Conservation (phyloP, 345 rosid genomes). For the Carallia pectinifolia region DNA sequence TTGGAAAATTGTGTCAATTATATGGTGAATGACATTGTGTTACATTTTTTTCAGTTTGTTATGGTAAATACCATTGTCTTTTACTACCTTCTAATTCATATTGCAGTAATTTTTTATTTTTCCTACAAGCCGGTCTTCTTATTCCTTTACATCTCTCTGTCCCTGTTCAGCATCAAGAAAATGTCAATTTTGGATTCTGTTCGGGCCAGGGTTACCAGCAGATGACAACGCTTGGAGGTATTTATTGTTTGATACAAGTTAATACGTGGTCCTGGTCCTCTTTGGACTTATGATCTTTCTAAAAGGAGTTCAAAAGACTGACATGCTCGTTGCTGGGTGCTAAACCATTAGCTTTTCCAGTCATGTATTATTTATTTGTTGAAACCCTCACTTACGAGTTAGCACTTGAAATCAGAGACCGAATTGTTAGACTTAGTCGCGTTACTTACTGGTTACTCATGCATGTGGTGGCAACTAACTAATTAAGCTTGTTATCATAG, state of each 20-base stretch:
- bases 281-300: no score
- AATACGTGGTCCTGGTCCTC: no score
- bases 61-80: background rate
- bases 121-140: background rate
- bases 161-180: slow-evolving; percentile 36
- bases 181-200: slow-evolving; percentile 24
- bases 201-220: slow-evolving; percentile 21
- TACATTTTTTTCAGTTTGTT: background rate
- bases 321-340: no score
- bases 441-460: no score
- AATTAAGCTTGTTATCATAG: no score
- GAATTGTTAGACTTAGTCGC: no score
- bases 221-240: slow-evolving; percentile 3
- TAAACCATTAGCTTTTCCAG: no score
- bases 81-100: background rate
- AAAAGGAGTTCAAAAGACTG: no score
- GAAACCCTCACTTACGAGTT: no score
- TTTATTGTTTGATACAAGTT: background rate
- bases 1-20: background rate
- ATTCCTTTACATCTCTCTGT: background rate
- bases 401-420: no score
- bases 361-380: no score
- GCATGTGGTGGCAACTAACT: no score
- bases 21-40: background rate
- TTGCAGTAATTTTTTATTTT: background rate